Conservation (phyloP, 1,284 basidiomycete species). For the Cutaneotrichosporon cutaneum region DNA sequence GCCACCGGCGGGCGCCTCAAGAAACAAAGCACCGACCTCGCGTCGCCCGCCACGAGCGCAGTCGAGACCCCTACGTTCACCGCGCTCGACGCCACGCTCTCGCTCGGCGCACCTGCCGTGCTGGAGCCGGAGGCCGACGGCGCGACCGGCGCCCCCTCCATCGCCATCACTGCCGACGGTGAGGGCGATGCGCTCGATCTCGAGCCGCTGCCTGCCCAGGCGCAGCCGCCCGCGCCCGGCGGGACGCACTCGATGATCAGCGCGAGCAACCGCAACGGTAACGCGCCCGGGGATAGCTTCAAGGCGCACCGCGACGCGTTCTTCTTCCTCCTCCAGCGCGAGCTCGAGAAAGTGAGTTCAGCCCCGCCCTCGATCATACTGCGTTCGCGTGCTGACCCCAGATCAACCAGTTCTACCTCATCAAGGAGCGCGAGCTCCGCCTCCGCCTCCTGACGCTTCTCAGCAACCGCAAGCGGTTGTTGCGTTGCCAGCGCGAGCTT, state of each 20-base stretch:
- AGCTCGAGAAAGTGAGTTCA: constrained; percentile 82
- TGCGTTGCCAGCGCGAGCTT: constrained; percentile 32
- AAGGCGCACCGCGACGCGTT: constrained; percentile 95
- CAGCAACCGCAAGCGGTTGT: constrained; percentile 75
- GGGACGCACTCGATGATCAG: constrained; percentile 28
- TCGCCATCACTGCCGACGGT: neutral
- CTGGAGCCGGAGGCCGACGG: neutral
- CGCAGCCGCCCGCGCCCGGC: constrained; percentile 45
- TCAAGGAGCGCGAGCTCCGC: constrained; percentile 95
- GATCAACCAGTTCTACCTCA: constrained; percentile 99
- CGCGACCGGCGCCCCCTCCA: neutral
- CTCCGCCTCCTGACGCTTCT: constrained; percentile 87
- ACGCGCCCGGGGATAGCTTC: constrained; percentile 58
- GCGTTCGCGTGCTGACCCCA: constrained; percentile 47
- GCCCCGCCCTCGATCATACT: neutral
- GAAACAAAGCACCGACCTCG: constrained; percentile 47
- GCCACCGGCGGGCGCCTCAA: constrained; percentile 76
- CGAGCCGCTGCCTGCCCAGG: constrained; percentile 49
- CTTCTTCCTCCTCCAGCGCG: constrained; percentile 98
- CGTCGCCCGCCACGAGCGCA: constrained; percentile 15
- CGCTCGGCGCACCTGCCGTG: neutral
- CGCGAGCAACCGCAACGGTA: constrained; percentile 16
- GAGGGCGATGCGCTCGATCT: constrained; percentile 30
- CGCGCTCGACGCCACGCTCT: neutral
- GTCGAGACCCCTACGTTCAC: constrained; percentile 18